Evolutionary conservation across 2,329 filamentous ascomycete genomes (phyloP), one percentile per base, ranked within the genome.

Genomic region (Acrocalymma vagum): DNA sequence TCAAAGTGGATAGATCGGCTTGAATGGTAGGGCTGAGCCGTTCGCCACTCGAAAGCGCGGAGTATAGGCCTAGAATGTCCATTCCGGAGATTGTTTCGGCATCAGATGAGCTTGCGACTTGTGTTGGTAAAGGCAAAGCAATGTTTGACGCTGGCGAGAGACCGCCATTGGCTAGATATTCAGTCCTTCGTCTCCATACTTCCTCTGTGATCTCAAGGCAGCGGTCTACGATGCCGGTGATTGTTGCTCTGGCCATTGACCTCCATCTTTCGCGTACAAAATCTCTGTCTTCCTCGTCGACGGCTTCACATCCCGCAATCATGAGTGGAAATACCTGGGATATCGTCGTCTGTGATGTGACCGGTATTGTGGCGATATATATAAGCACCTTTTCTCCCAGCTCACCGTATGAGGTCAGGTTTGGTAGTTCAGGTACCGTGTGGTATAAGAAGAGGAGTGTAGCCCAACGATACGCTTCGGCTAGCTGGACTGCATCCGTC

Each of bases 261-360:
- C 66, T 66, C 85, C 84, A 88, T 18, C 85, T 74, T 18, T 81
- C 75, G 22, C 78, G 70, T 2, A 87, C 81, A 80, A 84, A 87
- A 14, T 78, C 72, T 11, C 84, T 71, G 56, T 86, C 82, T 53
- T 86, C 83, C 16, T 73, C 71, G 9, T 75, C 76, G 14, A 77
- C 72, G 2, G 82, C 80, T 62, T 87, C 84, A 52, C 82, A 84
- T 2, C 84, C 83, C 1, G 84, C 85, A 1, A 80, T 81, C 39
- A 87, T 73, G 1, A 88, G 75, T 0, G 85, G 85, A 50, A 84
- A 87, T 45, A 86, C 85, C 29, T 88, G 85, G 2, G 86, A 78
- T 29, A 87, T 84, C n/a, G 82, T 78, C 1, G 83, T 78, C 6
- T 83, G 76, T 18, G 81, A 85, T 8, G 73, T 78, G 1, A 80